These are phyloP conservation scores for Davidsoniella eucalypti DNA, from an alignment of 2,329 filamentous ascomycete genomes.

Conservation along the genomic window DNA sequence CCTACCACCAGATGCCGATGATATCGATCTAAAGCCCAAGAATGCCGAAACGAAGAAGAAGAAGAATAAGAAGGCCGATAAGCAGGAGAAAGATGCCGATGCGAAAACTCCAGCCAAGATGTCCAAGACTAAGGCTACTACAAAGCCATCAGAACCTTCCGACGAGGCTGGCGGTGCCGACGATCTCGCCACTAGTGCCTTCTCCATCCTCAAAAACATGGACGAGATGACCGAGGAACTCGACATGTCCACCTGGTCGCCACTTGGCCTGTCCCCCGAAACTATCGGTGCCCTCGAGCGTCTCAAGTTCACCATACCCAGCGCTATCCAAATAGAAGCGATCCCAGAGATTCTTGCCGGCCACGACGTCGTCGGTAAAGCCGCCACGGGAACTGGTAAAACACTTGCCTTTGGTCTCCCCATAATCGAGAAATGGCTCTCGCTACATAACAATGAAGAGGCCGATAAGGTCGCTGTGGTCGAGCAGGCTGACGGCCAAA, in stretches of 20 bases:
- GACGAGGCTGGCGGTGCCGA: conserved; percentile 17
- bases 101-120: background rate
- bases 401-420: conserved; percentile 90
- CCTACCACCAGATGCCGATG: conserved; percentile 19
- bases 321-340: conserved; percentile 59
- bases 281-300: conserved; percentile 60
- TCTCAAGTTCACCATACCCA: conserved; percentile 66
- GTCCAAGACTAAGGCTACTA: background rate
- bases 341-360: conserved; percentile 74
- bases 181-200: conserved; percentile 17
- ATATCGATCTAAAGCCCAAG: conserved; percentile 13
- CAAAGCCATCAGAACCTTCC: background rate
- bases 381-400: conserved; percentile 90
- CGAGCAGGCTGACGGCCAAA: conserved; percentile 18
- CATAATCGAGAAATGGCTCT: conserved; percentile 69
- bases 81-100: conserved; percentile 2
- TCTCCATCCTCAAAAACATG: conserved; percentile 29
- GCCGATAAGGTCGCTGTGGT: conserved; percentile 16
- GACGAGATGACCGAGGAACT: conserved; percentile 40
- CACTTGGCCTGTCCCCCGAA: conserved; percentile 54
- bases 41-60: conserved; percentile 20
- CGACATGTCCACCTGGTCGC: conserved; percentile 68
- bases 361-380: conserved; percentile 88
- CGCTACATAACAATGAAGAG: conserved; percentile 17
- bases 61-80: conserved; percentile 19